A percentile compares a stretch with the other conserved stretches of the same genome.
These are phyloP conservation scores for Neoscytalidium dimidiatum DNA, from an alignment of 2,329 filamentous ascomycete genomes.

Conservation along the genomic window DNA sequence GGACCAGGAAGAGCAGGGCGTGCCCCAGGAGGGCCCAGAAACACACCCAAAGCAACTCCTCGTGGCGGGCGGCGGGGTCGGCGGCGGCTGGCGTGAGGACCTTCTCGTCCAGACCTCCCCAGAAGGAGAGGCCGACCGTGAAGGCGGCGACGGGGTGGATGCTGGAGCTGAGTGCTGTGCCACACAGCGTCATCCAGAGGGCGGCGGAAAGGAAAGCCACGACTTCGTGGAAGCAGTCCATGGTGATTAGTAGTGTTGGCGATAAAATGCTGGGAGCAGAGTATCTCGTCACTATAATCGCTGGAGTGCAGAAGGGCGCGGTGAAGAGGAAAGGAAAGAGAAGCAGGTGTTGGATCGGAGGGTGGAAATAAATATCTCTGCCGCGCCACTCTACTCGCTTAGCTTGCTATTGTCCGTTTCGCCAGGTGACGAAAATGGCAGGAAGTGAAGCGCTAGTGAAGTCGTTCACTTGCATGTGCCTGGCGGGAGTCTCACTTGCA, in stretches of 20 bases:
- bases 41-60: neutral
- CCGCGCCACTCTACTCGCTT: neutral
- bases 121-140: neutral
- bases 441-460: neutral
- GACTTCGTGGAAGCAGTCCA: neutral
- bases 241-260: neutral
- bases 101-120: neutral
- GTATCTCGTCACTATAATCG: neutral
- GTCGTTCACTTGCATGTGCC: too few relatives aligned
- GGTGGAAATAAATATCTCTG: neutral
- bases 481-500: too few relatives aligned
- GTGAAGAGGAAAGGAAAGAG: neutral
- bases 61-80: neutral
- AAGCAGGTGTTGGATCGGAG: neutral
- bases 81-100: neutral
- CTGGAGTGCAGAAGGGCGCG: neutral
- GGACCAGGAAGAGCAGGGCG: neutral
- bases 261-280: neutral
- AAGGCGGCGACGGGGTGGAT: neutral
- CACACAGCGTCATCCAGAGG: neutral
- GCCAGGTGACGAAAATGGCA: neutral
- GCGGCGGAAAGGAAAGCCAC: neutral
- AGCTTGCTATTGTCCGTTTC: neutral
- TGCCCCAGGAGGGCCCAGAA: neutral
- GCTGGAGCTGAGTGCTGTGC: constrained; percentile 5